Evolutionary conservation across 164 flowering plant species (phyloP).

Genomic region (Stephania yunnanensis): DNA sequence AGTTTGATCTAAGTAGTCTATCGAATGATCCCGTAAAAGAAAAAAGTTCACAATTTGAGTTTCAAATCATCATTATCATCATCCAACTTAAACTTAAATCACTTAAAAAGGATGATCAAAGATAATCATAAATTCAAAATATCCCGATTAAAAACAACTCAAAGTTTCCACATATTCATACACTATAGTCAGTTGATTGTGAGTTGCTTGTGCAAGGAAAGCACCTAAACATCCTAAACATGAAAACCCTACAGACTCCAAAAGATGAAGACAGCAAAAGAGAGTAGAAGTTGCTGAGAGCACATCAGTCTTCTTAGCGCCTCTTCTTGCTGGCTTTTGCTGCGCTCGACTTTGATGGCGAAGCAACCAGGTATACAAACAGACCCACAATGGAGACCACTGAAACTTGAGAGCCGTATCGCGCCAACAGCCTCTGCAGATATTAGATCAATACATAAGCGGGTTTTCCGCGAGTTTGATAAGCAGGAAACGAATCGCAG

Average conservation of each 20-base stretch:
- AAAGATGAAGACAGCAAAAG: not conserved
- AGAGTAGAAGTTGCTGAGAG: not conserved
- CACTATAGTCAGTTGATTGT: not conserved
- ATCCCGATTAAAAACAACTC: not conserved
- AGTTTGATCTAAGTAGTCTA: too few species aligned
- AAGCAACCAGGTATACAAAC: constrained; percentile 56
- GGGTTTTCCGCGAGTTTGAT: not conserved
- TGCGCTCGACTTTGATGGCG: constrained; percentile 71
- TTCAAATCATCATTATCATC: too few species aligned
- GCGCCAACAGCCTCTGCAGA: constrained; percentile 76
- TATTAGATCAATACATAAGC: not conserved
- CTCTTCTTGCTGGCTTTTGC: constrained; percentile 76
- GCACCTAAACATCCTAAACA: not conserved
- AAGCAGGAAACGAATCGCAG: not conserved
- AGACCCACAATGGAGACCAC: constrained; percentile 57
- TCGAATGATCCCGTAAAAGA: too few species aligned
- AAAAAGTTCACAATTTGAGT: too few species aligned
- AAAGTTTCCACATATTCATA: not conserved
- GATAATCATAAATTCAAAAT: not conserved
- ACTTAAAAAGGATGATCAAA: not conserved
- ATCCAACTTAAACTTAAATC: too few species aligned
- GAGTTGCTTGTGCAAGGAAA: not conserved
- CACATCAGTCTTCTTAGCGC: constrained; percentile 31
- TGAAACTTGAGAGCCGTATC: constrained; percentile 72
- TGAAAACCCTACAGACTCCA: not conserved